Evolutionary conservation across 2,329 filamentous ascomycete genomes (phyloP).

Genomic region (Aspergillus tubingensis): DNA sequence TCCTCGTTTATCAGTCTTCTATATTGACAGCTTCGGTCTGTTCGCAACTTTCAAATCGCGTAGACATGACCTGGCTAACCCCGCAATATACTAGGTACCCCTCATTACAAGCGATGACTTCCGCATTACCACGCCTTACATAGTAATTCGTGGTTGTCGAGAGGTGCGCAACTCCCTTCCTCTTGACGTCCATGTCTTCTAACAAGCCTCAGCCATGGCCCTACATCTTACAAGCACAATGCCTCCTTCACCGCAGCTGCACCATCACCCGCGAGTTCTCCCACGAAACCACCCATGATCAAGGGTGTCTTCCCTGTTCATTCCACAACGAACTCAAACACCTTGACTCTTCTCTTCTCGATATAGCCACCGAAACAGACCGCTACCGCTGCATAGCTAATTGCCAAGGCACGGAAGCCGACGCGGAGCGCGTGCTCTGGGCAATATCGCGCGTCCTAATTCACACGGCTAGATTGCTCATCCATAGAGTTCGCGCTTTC

Average conservation of each 20-base stretch:
- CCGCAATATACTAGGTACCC: slow-evolving; percentile 16
- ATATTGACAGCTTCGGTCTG: slow-evolving; percentile 19
- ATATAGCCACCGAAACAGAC: slow-evolving; percentile 19
- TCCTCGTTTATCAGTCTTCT: slow-evolving; percentile 20
- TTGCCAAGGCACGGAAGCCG: slow-evolving; percentile 19
- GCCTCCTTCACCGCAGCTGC: slow-evolving; percentile 12
- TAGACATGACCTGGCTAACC: not conserved
- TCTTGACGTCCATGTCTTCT: not conserved
- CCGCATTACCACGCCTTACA: slow-evolving; percentile 26
- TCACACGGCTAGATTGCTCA: not conserved
- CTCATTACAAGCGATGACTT: slow-evolving; percentile 22
- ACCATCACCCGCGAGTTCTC: slow-evolving; percentile 9
- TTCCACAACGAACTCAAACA: slow-evolving; percentile 14
- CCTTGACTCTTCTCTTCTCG: slow-evolving; percentile 17
- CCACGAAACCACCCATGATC: slow-evolving; percentile 14
- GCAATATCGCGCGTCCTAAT: not conserved
- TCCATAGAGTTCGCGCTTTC: slow-evolving; percentile 2
- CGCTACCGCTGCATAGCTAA: slow-evolving; percentile 15
- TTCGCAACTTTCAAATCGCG: not conserved
- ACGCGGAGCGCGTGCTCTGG: slow-evolving; percentile 16
- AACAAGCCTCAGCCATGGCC: slow-evolving; percentile 8
- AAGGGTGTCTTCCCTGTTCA: slow-evolving; percentile 1
- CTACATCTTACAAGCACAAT: slow-evolving; percentile 24
- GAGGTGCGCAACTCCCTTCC: slow-evolving; percentile 18
- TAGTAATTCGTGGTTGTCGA: slow-evolving; percentile 18